Base-by-base conservation (phyloP, 108 stramenopile species). In the Aurantiochytrium sp. region DNA sequence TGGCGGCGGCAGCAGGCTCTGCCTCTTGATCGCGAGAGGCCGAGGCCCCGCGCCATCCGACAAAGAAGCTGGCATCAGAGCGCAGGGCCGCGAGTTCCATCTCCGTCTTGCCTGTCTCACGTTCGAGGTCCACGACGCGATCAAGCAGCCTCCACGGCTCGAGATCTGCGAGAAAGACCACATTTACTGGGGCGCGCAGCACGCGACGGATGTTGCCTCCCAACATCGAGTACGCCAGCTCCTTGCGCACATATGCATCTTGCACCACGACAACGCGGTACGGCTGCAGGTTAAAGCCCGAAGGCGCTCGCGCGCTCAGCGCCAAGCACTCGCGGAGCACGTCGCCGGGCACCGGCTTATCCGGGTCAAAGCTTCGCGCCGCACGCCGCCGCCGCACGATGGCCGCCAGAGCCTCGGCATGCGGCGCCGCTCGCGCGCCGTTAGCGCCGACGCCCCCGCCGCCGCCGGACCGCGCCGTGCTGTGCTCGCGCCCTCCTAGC, bases 91-190 rank as follows among this genome's bases (percentile, higher is more conserved):
- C 28, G 21, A 89, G 55, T 16, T 57, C 55, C 55, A 57, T 57
- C 55, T 57, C 55, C 55, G 55, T 57, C 55, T 57, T 57, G 55
- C 55, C 55, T 16, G 55, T 64, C 45, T 35, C 89, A 47, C 88
- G 42, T 53, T 91, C 91, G 21, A 90, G 91, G n/a, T 91, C 72
- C 6, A 42, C 49, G 51, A 72, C 25, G 72, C 23, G 73, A 16
- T 83, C 29, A 28, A 43, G 21, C 8, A 71, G 72, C 12, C n/a
- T 5, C 6, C 35, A 35, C 88, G 88, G 89, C 72, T 89, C 88
- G 49, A 92, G 90, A 90, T 92, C 91, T 44, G 91, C 89, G 90
- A 88, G 88, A 44, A 91, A 92, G 42, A 92, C 91, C 18, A 90
- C 91, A 23, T 72, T 91, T 4, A 91, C 89, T 3, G 91, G 91